Base-by-base conservation (phyloP, 352 stramenopile genomes). In the Phytophthora crassamura region DNA sequence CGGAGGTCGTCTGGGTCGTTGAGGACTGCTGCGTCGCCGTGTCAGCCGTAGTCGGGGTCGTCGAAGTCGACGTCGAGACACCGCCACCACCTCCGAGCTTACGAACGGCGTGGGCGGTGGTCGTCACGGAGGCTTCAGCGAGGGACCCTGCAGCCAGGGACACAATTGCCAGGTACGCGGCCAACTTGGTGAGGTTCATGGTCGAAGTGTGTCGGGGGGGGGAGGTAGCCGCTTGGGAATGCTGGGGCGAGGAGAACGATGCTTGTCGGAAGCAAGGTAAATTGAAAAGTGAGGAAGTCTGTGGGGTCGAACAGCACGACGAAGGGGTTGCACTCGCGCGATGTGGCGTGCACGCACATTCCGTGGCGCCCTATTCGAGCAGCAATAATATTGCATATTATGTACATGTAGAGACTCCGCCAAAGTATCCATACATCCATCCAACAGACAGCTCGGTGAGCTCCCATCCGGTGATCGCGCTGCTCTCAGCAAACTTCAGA, bases 131-230 rank as follows among this genome's bases (percentile, higher is more conserved):
- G 15, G 67, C 61, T 22, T 75, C 55, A 9, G 56, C 49, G n/a
- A 75, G 34, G 10, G 67, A 57, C 45, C 46, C 42, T 36, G 71
- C 42, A 3, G 51, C 39, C 42, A 75, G 8, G 7, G 54, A 45
- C 39, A 61, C 67, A n/a, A 75, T 46, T 28, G 67, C 61, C 16
- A 75, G 67, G 61, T 68, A 65, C 12, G 67, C 61, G 54, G 56
- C 41, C 35, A 75, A 63, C 47, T 75, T 75, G 34, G 43, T 64
- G 50, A 67, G 54, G 55, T 75, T 71, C 67, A 75, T 75, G 20
- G 47, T 67, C 52, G 53, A 18, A 53, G 56, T 59, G 28, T 16
- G 49, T 36, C 35, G 30, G 49, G 38, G 30, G 34, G 38, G 40
- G 18, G 46, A 32, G 30, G 61, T 64, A 64, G 40, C 33, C 50